Evolutionary conservation across 495 filamentous ascomycete species (phyloP).

Genomic region (Neurospora sp.): DNA sequence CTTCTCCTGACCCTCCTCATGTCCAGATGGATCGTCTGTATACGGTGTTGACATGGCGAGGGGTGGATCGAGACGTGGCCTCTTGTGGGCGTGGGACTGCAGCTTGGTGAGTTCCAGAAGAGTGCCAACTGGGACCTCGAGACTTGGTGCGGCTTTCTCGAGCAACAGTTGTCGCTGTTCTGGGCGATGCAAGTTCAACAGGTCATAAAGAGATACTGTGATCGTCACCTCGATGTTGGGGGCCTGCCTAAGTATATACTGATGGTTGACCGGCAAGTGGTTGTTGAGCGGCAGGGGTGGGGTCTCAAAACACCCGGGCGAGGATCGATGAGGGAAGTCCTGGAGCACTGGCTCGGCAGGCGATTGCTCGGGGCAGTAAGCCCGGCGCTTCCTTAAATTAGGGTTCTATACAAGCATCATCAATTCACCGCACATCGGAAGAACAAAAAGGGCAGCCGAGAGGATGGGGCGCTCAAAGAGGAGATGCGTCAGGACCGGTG

Average conservation of each 20-base stretch:
- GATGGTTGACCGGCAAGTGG: conserved; percentile 16
- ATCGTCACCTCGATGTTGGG: conserved; percentile 17
- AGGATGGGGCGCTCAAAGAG: conserved; percentile 9
- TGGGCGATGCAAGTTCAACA: conserved; percentile 21
- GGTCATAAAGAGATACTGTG: conserved; percentile 16
- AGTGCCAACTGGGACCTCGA: conserved; percentile 4
- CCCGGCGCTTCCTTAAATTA: conserved; percentile 39
- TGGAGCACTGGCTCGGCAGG: conserved; percentile 29
- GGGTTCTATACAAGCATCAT: conserved; percentile 38
- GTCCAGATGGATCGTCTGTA: conserved; percentile 5
- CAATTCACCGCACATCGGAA: conserved; percentile 32
- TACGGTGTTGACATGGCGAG: conserved; percentile 18
- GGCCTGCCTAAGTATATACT: conserved; percentile 29
- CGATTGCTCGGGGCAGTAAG: conserved; percentile 31
- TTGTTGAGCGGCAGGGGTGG: conserved; percentile 16
- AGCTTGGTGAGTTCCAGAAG: conserved; percentile 10
- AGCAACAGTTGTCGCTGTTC: conserved; percentile 26
- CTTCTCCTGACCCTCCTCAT: conserved; percentile 28
- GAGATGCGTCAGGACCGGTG: conserved; percentile 17
- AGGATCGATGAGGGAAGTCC: conserved; percentile 18
- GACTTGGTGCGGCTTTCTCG: conserved; percentile 23
- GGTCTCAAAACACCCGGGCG: conserved; percentile 16
- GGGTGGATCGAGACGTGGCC: conserved; percentile 24
- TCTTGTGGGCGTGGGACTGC: conserved; percentile 21
- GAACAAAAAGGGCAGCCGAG: conserved; percentile 10